Evolutionary conservation across 169 alveolate species (phyloP), one percentile per base, ranked within the genome.

Genomic region (Plasmodium gaboni): DNA sequence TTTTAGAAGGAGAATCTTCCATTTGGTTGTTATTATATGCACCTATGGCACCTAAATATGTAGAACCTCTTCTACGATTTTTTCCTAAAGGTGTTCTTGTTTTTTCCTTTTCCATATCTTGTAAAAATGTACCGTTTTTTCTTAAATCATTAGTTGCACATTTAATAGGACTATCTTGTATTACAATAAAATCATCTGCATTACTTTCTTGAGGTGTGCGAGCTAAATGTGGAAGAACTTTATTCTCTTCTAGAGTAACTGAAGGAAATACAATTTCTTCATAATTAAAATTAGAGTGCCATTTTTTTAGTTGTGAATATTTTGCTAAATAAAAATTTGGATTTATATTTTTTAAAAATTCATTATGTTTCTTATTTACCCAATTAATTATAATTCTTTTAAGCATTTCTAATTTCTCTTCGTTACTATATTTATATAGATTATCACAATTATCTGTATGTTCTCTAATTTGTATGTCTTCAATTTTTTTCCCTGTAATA

Each of bases 71-170:
- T 86, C 74, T 86, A 70, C 59, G 70, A 50, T 86, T 86, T 70
- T 65, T 86, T 32, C 92, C 92, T 48, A 86, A 86, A 12, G 92
- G 92, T 13, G 92, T 86, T 51, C 92, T 70, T 19, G 92, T 86
- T 55, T 71, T 86, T 63, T 86, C 92, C 17, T 86, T 69, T 46
- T 57, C 70, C 68, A 86, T 70, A 13, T 86, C 92, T 24, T 86
- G 61, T 4, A 71, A 1, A 60, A 86, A 69, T 5, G 69, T 24
- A 26, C 69, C 68, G 60, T 65, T 60, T n/a, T 69, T 57, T 51
- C 51, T 51, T 24, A 86, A 86, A 32, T 86, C 92, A 51, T 50
- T 60, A 1, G 87, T 86, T 22, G 71, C 92, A 46, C 87, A 70
- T 59, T 86, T 86, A 50, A 86, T 70, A 9, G 92, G 92, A 17